Percentiles rank a stretch among this genome's conserved stretches.
Evolutionary conservation across 768 basidiomycete species (phyloP).

Genomic region (Podaxis pistillaris): DNA sequence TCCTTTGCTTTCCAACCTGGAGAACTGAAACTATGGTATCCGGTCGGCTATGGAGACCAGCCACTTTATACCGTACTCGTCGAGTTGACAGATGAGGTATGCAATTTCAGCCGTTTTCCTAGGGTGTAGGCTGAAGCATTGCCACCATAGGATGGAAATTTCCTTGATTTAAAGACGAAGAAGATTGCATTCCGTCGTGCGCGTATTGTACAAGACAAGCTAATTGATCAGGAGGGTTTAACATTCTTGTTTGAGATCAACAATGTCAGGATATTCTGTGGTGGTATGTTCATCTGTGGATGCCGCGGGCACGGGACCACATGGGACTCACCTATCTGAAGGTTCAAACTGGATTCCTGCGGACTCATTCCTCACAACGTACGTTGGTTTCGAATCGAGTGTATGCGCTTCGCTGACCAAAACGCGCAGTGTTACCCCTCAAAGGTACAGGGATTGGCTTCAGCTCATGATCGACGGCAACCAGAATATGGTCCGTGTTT

Average conservation of each 20-base stretch:
- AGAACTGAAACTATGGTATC: slow-evolving; percentile 80
- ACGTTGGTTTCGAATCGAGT: slow-evolving; percentile 19
- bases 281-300: slow-evolving; percentile 45
- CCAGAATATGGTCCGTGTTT: slow-evolving; percentile 89
- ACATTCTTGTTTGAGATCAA: slow-evolving; percentile 93
- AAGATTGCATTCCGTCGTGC: slow-evolving; percentile 81
- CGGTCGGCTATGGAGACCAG: slow-evolving; percentile 80
- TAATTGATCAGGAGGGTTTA: slow-evolving; percentile 73
- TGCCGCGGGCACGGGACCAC: background rate
- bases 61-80: slow-evolving; percentile 69
- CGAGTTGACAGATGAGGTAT: slow-evolving; percentile 52
- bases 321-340: slow-evolving; percentile 19
- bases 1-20: slow-evolving; percentile 52
- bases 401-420: background rate
- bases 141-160: slow-evolving; percentile 39
- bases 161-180: slow-evolving; percentile 52
- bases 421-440: slow-evolving; percentile 36
- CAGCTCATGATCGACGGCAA: slow-evolving; percentile 85
- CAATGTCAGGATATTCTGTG: slow-evolving; percentile 83
- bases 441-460: slow-evolving; percentile 77
- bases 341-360: slow-evolving; percentile 95
- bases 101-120: slow-evolving; percentile 14
- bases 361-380: slow-evolving; percentile 88
- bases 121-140: background rate
- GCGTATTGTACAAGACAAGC: slow-evolving; percentile 74